A percentile compares a stretch with the other conserved stretches of the same genome.
Conservation (phyloP, 129 eudicot species). For the Cynara cardunculus region DNA sequence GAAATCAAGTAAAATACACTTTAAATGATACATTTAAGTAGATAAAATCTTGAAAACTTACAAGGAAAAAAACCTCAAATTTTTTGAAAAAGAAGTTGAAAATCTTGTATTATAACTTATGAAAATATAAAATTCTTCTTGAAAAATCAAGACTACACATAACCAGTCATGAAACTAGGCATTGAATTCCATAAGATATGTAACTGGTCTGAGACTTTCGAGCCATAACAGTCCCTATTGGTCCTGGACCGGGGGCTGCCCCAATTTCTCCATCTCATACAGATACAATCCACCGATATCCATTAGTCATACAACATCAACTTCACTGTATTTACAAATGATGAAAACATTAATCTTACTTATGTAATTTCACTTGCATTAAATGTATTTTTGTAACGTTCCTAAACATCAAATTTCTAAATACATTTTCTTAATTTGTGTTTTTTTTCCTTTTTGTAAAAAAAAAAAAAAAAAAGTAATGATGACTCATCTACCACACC, state of each 20-base stretch:
- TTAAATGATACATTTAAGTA: too few species aligned
- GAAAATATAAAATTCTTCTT: background rate
- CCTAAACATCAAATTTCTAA: too few species aligned
- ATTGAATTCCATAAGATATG: background rate
- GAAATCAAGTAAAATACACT: too few species aligned
- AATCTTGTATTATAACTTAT: background rate
- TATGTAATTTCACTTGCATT: background rate
- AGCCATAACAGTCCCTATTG: background rate
- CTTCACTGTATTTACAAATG: background rate
- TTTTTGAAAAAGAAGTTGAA: too few species aligned
- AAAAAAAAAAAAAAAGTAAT: too few species aligned
- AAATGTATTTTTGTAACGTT: background rate
- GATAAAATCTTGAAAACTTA: background rate
- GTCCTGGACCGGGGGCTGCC: background rate
- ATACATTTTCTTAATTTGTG: too few species aligned
- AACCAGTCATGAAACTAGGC: too few species aligned
- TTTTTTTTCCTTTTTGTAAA: too few species aligned
- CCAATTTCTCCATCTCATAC: too few species aligned
- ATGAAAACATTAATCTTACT: background rate
- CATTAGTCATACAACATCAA: background rate
- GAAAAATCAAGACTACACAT: too few species aligned
- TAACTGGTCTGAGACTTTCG: too few species aligned
- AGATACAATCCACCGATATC: background rate
- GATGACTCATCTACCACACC: background rate
- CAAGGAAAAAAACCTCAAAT: too few species aligned